These are phyloP conservation scores for Globisporangium radiosum DNA, from an alignment of 352 stramenopile species.

Conservation along the genomic window DNA sequence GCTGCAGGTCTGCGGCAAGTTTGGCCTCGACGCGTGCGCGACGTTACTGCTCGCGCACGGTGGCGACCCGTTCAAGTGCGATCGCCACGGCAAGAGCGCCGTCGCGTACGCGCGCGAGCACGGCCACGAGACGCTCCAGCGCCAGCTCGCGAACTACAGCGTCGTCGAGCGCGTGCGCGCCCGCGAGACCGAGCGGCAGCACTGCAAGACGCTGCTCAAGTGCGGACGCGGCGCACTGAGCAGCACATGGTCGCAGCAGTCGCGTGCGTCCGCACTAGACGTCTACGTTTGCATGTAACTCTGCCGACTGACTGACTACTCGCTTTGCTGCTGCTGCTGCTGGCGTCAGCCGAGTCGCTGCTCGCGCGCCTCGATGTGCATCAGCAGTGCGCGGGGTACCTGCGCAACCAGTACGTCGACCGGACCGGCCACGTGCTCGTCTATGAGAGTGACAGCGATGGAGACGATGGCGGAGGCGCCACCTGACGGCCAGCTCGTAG, in stretches of 20 bases:
- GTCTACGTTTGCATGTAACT: background rate
- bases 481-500: too few relatives aligned
- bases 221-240: slow-evolving; percentile 35
- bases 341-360: slow-evolving; percentile 31
- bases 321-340: background rate
- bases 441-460: slow-evolving; percentile 17
- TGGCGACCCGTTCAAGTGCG: slow-evolving; percentile 21
- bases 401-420: slow-evolving; percentile 61
- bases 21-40: slow-evolving; percentile 48
- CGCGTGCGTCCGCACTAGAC: slow-evolving; percentile 22
- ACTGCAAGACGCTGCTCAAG: slow-evolving; percentile 23
- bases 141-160: slow-evolving; percentile 34
- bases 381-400: slow-evolving; percentile 37
- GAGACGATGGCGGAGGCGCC: slow-evolving; percentile 12
- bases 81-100: slow-evolving; percentile 36
- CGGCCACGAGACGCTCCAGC: slow-evolving; percentile 25
- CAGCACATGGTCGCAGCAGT: slow-evolving; percentile 36
- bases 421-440: slow-evolving; percentile 42
- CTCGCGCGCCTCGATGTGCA: slow-evolving; percentile 37
- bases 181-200: slow-evolving; percentile 23
- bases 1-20: slow-evolving; percentile 44
- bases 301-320: slow-evolving; percentile 2
- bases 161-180: slow-evolving; percentile 30
- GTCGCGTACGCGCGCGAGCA: slow-evolving; percentile 33
- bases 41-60: slow-evolving; percentile 41